These are phyloP conservation scores for Gymnopilus dilepis DNA, from an alignment of 768 basidiomycete species.

Conservation along the genomic window DNA sequence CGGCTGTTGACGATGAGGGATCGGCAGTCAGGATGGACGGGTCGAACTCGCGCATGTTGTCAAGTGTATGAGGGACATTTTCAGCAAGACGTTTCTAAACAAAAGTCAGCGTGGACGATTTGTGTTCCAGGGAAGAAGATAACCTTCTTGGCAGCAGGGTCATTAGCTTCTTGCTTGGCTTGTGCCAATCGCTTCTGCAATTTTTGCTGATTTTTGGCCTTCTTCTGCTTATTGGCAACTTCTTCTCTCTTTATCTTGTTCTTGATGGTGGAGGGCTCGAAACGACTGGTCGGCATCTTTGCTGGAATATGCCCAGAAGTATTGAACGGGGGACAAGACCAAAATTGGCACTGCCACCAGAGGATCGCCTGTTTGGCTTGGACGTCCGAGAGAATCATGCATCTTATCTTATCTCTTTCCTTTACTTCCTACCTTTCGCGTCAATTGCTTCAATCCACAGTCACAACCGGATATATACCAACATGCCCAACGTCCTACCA, in stretches of 20 bases:
- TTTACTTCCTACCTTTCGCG: background rate
- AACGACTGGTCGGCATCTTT: conserved; percentile 59
- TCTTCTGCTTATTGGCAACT: conserved; percentile 71
- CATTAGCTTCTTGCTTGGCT: conserved; percentile 76
- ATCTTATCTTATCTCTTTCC: conserved; percentile 17
- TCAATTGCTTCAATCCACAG: no score
- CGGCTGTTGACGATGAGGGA: conserved; percentile 42
- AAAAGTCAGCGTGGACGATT: background rate
- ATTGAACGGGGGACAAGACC: background rate
- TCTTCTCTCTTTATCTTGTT: conserved; percentile 92
- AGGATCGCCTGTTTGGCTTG: conserved; percentile 15
- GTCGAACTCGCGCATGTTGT: conserved; percentile 90
- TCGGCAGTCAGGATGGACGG: conserved; percentile 68
- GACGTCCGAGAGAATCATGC: background rate
- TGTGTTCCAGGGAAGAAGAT: conserved; percentile 15
- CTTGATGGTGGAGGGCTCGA: conserved; percentile 73
- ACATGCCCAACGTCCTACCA: conserved; percentile 46
- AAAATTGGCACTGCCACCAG: background rate
- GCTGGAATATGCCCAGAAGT: background rate
- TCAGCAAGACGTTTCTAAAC: conserved; percentile 77
- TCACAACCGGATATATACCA: conserved; percentile 7
- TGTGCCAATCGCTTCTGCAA: conserved; percentile 78
- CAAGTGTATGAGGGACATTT: conserved; percentile 90
- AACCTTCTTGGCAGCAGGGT: conserved; percentile 83
- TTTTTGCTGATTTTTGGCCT: conserved; percentile 80